Evolutionary conservation across 495 filamentous ascomycete species (phyloP), one percentile per base, ranked within the genome.

Genomic region (Patellaria atrata): DNA sequence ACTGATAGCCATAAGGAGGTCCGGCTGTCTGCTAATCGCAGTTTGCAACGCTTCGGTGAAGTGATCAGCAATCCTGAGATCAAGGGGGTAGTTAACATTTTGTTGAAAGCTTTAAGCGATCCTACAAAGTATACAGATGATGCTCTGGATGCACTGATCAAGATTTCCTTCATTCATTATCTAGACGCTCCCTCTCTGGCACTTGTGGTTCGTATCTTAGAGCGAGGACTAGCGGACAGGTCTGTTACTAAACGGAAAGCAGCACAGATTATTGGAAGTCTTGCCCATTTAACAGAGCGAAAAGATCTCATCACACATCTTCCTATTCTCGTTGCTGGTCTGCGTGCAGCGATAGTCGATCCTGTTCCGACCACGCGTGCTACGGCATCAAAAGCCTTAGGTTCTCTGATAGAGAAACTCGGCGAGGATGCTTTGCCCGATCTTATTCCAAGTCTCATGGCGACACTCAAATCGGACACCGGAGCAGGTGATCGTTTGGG

Each of bases 1-100:
- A 97, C 93, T 45, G 89, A 96, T 59, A 94, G 83, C 33, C 89
- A 97, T 58, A 97, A 96, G 57, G 89, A 97, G 50, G 89, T 97
- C 9, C 71, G 89, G 38, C 60, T 68, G 16, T 83, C 86, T 7
- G 89, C 91, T 3, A 97, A 97, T 54, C 75, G 87, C 46, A 92
- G 82, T 59, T 68, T 97, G 53, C 86, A 97, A 61, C 77, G 89
- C 14, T 97, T 97, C 57, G 89, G 89, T 30, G 89, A 97, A 44
- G 91, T 97, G 39, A 96, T 97, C 58, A 89, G 72, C 60, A 96
- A 96, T 54, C 89, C 89, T 8, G 89, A 97, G 54, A 80, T 97
- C 45, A 93, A 92, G 66, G 67, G 74, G 40, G 60, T 94, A 20
- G 89, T 94, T 35, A 72, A 76, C 41, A 80, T 94, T 24, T 67